phyloP scores from a whole-genome alignment of 2,329 filamentous ascomycete species.

The Exophiala alcalophila region DNA sequence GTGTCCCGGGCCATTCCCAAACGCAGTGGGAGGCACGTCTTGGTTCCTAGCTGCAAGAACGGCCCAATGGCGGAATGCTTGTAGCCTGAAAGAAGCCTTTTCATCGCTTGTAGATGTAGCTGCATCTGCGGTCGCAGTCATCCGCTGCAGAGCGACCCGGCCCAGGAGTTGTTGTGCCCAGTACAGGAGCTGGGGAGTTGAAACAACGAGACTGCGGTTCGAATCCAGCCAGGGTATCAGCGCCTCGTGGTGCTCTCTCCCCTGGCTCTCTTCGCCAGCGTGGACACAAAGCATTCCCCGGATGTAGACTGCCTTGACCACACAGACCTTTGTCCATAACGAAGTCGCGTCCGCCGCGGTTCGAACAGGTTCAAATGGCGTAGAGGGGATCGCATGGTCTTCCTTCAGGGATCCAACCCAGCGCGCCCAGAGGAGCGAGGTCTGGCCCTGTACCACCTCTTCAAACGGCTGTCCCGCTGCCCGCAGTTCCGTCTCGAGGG shows the following conservation, averaged over 20 bases:
- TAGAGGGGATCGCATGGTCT: conserved; percentile 21
- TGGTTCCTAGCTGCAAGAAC: conserved; percentile 20
- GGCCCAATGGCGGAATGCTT: conserved; percentile 49
- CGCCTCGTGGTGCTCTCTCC: conserved; percentile 64
- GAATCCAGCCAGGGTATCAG: conserved; percentile 60
- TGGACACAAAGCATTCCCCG: conserved; percentile 55
- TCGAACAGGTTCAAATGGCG: conserved; percentile 18
- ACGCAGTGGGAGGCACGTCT: conserved; percentile 19
- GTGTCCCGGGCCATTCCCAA: conserved; percentile 25
- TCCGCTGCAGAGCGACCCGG: conserved; percentile 67
- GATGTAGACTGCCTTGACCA: conserved; percentile 74
- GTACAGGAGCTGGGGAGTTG: conserved; percentile 65
- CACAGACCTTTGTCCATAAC: conserved; percentile 81
- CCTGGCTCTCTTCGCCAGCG: conserved; percentile 46
- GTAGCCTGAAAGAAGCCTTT: conserved; percentile 39
- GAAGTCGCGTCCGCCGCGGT: conserved; percentile 24
- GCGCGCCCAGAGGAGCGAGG: conserved; percentile 67
- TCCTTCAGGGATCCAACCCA: conserved; percentile 18
- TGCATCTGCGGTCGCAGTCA: conserved; percentile 13
- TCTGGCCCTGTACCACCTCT: conserved; percentile 70
- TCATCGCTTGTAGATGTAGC: conserved; percentile 4
- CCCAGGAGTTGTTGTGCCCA: conserved; percentile 79
- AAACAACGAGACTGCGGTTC: conserved; percentile 38
- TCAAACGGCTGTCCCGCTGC: conserved; percentile 39
- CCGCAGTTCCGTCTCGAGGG: conserved; percentile 24